These are phyloP conservation scores for Penicillium canescens DNA, from an alignment of 495 filamentous ascomycete species.

Conservation along the genomic window DNA sequence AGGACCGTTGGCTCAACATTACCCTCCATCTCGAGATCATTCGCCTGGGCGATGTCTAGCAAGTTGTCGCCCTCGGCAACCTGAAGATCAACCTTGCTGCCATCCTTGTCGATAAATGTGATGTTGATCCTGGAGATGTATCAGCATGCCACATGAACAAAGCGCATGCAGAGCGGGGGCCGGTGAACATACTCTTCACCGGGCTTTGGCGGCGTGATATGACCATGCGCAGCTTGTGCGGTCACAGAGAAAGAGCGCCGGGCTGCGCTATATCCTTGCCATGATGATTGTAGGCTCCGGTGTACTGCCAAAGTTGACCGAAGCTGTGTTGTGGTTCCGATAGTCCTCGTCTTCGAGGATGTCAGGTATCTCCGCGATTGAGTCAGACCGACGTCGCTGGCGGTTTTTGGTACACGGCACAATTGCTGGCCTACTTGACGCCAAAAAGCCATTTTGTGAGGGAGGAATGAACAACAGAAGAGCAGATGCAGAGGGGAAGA, in stretches of 20 bases:
- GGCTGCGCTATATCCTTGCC: conserved; percentile 26
- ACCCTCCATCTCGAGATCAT: conserved; percentile 98
- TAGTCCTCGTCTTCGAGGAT: conserved; percentile 21
- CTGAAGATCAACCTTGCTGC: conserved; percentile 67
- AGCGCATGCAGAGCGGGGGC: neutral
- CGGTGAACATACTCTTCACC: conserved; percentile 82
- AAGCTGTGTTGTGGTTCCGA: conserved; percentile 14
- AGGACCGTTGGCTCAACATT: conserved; percentile 11
- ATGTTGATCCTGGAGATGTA: conserved; percentile 66
- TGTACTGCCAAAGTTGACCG: conserved; percentile 7
- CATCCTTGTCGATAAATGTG: conserved; percentile 95
- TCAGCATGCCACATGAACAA: neutral
- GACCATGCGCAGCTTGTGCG: conserved; percentile 63
- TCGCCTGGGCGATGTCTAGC: conserved; percentile 88
- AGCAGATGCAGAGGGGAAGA: conserved; percentile 1
- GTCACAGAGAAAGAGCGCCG: conserved; percentile 68
- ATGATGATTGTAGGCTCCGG: conserved; percentile 16
- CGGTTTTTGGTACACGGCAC: conserved; percentile 32
- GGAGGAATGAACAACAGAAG: conserved; percentile 10
- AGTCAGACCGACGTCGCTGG: conserved; percentile 29
- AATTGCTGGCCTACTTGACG: conserved; percentile 38
- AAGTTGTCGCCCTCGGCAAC: conserved; percentile 87
- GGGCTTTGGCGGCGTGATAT: conserved; percentile 79
- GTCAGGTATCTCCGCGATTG: conserved; percentile 36
- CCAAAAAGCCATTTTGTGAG: conserved; percentile 38